phyloP scores from a whole-genome alignment of 23 red algal genomes.

The Gracilaria gracilis region DNA sequence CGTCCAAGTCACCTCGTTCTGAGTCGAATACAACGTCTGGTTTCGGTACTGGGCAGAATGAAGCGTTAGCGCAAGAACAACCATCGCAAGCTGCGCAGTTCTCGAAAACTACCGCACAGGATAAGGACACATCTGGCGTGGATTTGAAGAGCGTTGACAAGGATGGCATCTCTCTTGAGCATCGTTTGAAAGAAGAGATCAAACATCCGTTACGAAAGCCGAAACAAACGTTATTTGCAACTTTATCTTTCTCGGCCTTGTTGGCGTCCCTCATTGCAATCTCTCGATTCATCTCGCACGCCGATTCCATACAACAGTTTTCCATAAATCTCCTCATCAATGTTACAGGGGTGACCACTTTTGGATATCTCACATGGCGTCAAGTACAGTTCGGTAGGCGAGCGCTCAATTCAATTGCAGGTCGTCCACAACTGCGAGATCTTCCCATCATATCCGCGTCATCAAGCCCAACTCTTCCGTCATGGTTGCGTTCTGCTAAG shows the following conservation, averaged over 20 bases:
- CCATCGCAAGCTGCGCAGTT: background rate
- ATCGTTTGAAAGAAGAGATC: conserved; percentile 71
- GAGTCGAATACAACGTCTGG: background rate
- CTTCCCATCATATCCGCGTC: conserved; percentile 12
- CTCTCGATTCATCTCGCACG: conserved; percentile 17
- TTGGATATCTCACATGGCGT: conserved; percentile 63
- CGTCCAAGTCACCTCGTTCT: background rate
- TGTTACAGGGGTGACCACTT: conserved; percentile 1
- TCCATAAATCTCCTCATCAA: conserved; percentile 48
- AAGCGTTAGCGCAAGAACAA: background rate
- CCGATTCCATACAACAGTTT: conserved; percentile 15
- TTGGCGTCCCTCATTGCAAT: conserved; percentile 47
- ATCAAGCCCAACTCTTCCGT: background rate
- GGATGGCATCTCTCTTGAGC: conserved; percentile 51
- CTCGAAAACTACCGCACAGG: background rate
- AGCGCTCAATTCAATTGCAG: conserved; percentile 52
- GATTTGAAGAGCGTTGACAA: conserved; percentile 14
- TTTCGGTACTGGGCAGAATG: background rate
- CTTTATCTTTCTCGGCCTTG: conserved; percentile 47
- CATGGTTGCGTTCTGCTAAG: background rate
- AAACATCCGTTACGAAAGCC: conserved; percentile 65
- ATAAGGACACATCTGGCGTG: background rate
- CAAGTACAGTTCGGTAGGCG: conserved; percentile 69
- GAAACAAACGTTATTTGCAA: conserved; percentile 58
- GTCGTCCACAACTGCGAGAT: conserved; percentile 57